These are phyloP conservation scores for Diaporthe sp. DNA, from an alignment of 2,329 filamentous ascomycete species.

Conservation along the genomic window DNA sequence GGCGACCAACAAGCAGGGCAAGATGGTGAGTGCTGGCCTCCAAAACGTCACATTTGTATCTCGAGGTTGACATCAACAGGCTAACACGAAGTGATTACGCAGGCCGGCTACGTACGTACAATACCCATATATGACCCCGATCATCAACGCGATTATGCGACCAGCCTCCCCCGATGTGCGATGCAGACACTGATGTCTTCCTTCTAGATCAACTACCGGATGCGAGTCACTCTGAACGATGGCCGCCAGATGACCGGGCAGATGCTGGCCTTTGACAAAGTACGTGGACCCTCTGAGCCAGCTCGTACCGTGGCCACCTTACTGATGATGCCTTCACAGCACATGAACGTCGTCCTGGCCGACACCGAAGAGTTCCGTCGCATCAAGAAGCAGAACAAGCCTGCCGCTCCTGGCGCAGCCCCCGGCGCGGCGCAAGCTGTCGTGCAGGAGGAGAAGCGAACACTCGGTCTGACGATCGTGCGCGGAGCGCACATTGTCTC, in stretches of 20 bases:
- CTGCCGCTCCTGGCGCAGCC: constrained; percentile 73
- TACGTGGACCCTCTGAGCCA: constrained; percentile 53
- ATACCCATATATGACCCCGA: constrained; percentile 39
- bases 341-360: constrained; percentile 99
- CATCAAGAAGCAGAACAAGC: constrained; percentile 87
- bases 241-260: constrained; percentile 96
- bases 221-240: constrained; percentile 96
- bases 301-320: not conserved
- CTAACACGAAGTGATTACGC: constrained; percentile 69
- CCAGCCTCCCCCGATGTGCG: not conserved
- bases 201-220: constrained; percentile 96
- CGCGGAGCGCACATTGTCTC: constrained; percentile 96
- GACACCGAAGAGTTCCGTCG: constrained; percentile 98
- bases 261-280: constrained; percentile 99
- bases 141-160: not conserved
- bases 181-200: constrained; percentile 45
- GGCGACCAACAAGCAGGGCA: constrained; percentile 92
- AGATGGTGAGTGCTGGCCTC: constrained; percentile 84
- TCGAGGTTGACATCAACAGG: constrained; percentile 66
- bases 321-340: constrained; percentile 65
- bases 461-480: constrained; percentile 94
- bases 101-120: constrained; percentile 79
- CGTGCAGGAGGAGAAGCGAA: constrained; percentile 96
- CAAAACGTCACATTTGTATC: constrained; percentile 50
- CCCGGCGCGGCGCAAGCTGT: constrained; percentile 76